Conservation (phyloP, 2,329 filamentous ascomycete species). For the Pseudogymnoascus destructans region DNA sequence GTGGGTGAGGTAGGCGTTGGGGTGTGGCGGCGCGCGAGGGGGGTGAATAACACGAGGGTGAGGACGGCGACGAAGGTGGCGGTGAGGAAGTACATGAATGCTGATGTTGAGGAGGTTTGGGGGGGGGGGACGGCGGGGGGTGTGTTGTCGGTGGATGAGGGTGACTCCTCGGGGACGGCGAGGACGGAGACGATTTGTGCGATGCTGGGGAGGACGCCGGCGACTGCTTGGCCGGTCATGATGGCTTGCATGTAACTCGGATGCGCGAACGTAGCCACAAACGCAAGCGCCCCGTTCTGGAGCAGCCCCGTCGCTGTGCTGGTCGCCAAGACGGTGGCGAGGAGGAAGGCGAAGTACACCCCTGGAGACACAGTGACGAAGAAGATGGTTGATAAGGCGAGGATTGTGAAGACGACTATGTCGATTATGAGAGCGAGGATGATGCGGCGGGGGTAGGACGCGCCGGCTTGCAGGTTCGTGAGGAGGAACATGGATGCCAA, state of each 20-base stretch:
- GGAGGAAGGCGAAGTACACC: constrained; percentile 67
- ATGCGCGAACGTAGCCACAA: constrained; percentile 70
- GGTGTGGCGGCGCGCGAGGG: constrained; percentile 51
- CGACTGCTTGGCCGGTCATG: constrained; percentile 87
- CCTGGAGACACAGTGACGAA: constrained; percentile 49
- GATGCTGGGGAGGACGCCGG: constrained; percentile 77
- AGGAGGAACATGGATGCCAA: constrained; percentile 63
- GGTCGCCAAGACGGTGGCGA: constrained; percentile 67
- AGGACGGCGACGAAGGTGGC: constrained; percentile 62
- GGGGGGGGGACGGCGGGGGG: constrained; percentile 21
- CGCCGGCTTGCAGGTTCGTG: constrained; percentile 64
- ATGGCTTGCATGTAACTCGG: constrained; percentile 90
- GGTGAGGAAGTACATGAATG: constrained; percentile 83
- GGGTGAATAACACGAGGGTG: constrained; percentile 61
- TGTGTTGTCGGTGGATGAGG: constrained; percentile 14
- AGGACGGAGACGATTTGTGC: constrained; percentile 79
- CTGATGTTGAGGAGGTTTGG: constrained; percentile 49
- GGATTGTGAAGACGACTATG: constrained; percentile 58
- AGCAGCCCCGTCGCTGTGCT: constrained; percentile 72
- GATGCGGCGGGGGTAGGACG: constrained; percentile 82
- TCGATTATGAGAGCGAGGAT: constrained; percentile 64
- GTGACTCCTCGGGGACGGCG: constrained; percentile 36
- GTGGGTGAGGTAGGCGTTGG: constrained; percentile 22
- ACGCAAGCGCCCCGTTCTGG: constrained; percentile 91
- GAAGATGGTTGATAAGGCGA: constrained; percentile 65